Base-by-base conservation (phyloP, 208 protist genomes). In the Trypanosoma cruzi region DNA sequence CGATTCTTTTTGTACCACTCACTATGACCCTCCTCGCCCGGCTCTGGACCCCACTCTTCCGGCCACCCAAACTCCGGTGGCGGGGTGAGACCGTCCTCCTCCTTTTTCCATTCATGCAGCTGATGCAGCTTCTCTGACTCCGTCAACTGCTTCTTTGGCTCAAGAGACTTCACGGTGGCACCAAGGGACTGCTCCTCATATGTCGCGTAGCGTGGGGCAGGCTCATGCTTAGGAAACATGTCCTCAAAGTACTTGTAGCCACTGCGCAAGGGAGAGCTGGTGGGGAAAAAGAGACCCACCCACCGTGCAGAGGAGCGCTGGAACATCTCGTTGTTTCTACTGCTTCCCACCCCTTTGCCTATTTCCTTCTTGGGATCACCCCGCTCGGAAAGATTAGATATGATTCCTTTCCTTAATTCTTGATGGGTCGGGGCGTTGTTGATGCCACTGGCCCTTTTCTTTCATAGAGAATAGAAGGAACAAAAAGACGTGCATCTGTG, bases 1-100 rank as follows among this genome's bases (percentile, higher is more conserved):
- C 90, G 83, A 49, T 92, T 88, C 73, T 96, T 96, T 72, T 92
- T 87, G 82, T 96, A 96, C 80, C 84, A 96, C 59, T 81, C 78
- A 32, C 75, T 92, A 70, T 96, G 90, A 7, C 90, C 90, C 53
- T 94, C 88, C 42, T 93, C 87, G 16, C 90, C 90, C 8, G 90
- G 90, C 65, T 92, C 85, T 31, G 90, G 90, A 1, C 90, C 90
- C 88, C 90, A 96, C 71, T 96, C 90, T 77, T 96, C 90, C 22
- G 85, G 72, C 88, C 90, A 96, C 8, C 88, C 90, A 68, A 90
- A 96, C 77, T 93, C 82, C 31, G 76, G 75, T 24, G 90, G 87
- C n/a, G 84, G 77, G 11, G 79, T 86, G 56, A 89, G 74, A 7
- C 88, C 88, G 24, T 88, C 80, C 32, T 79, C 68, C 28, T 89